Evolutionary conservation across 2,329 filamentous ascomycete species (phyloP), one percentile per base, ranked within the genome.

Genomic region (Claviceps sorghi): DNA sequence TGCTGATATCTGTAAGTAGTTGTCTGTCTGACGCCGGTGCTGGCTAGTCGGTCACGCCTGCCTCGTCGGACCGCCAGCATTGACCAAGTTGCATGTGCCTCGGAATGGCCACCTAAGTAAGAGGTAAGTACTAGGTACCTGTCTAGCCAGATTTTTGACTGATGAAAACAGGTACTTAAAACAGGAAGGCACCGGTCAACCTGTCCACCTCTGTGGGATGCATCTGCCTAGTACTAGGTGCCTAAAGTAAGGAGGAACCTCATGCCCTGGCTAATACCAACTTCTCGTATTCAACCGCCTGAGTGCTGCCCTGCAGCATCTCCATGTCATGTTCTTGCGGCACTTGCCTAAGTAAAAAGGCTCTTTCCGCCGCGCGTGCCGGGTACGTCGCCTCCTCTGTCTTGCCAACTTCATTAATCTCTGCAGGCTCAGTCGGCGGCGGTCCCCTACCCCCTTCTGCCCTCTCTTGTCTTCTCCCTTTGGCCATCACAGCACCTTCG

Each of bases 231-330:
- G n/a, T n/a, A n/a, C n/a, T n/a, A n/a, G n/a, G n/a, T n/a, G n/a
- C n/a, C n/a, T n/a, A n/a, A n/a, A n/a, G n/a, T n/a, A n/a, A n/a
- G n/a, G n/a, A n/a, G n/a, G n/a, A n/a, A 32, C 7, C 6, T 4
- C 7, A 30, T 22, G 22, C 36, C 19, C 49, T 30, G 34, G 42
- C 30, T 45, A 50, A 42, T 40, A 38, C 46, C 29, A 45, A 30
- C 32, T 49, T 45, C 52, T 53, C 52, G 52, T 53, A 50, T 53
- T 51, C 26, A 50, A 26, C 36, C 43, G 38, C 41, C 48, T 43
- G 22, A 51, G 49, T 44, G 44, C 48, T 44, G 44, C 49, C 49
- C 52, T 48, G 44, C 36, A 53, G 26, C 19, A 38, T 26, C 21
- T 47, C 44, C 15, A 36, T 48, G 30, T 49, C 38, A 13, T 11